Percentiles rank a stretch among this genome's conserved stretches.
Evolutionary conservation across 148 eudicot species (phyloP).

Genomic region (Polygonum maritimum): DNA sequence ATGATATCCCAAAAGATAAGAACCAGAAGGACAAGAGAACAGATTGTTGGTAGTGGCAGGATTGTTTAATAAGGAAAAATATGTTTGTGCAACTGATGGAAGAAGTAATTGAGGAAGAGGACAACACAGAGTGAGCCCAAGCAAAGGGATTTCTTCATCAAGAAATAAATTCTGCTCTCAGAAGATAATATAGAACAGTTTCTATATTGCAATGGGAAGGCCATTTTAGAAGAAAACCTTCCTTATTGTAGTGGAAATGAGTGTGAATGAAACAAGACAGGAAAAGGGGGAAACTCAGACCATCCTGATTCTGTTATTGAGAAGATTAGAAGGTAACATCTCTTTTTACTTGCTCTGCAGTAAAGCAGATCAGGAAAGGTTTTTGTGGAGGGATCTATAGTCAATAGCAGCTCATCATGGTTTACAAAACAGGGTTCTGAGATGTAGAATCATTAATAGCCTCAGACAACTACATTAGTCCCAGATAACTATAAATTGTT

Average conservation of each 20-base stretch:
- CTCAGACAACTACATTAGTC: background rate
- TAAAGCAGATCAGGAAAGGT: background rate
- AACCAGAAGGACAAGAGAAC: background rate
- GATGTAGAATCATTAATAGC: background rate
- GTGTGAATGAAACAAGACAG: background rate
- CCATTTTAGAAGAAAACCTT: background rate
- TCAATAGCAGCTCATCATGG: background rate
- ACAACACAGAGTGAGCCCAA: background rate
- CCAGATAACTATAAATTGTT: background rate
- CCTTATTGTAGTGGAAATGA: background rate
- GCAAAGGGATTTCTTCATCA: background rate
- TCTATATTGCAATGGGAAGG: background rate
- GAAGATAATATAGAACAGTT: background rate
- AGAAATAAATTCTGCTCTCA: background rate
- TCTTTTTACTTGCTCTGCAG: background rate
- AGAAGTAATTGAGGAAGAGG: background rate
- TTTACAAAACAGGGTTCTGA: background rate
- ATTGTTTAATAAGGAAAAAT: background rate
- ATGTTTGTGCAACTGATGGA: background rate
- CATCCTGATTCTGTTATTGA: background rate
- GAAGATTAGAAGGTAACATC: background rate
- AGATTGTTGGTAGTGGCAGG: background rate
- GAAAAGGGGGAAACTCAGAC: background rate
- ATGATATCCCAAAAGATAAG: background rate
- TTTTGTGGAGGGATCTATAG: background rate